Base-by-base conservation (phyloP, 495 filamentous ascomycete genomes). In the Neurospora discreta region DNA sequence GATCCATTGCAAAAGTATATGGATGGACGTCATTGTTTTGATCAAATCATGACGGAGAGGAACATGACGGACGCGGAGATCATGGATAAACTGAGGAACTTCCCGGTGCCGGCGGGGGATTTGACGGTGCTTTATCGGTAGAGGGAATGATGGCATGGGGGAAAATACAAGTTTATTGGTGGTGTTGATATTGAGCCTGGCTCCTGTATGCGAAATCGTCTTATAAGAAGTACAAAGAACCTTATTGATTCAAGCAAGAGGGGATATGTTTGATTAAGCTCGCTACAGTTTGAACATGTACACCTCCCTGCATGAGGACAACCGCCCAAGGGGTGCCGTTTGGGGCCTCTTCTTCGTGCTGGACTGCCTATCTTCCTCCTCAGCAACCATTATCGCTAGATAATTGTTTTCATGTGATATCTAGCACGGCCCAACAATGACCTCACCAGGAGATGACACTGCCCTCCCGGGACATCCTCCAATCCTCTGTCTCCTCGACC, bases 1-100 rank as follows among this genome's bases (percentile, higher is more conserved):
- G 82, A 82, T 36, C 77, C 78, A 60, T 76, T 97, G 75, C 84
- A 86, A 40, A 86, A 85, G 72, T 96, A 91, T 78, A 81, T 94
- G 18, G 93, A 97, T 80, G 94, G 94, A 0, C 88, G 85, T 76
- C 93, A 95, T 78, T 89, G 87, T 73, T 92, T 97, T 78, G 94
- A 97, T 82, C 90, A 97, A 85, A 95, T 97, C 72, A 95, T 93
- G 76, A 92, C 92, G 18, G 93, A 95, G 84, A 82, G 85, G 78
- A 83, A 86, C 70, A 75, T 89, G 78, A 87, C 84, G 5, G 88
- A 91, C 73, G 79, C 80, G 71, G 85, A 87, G 77, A 85, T 90
- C 69, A 82, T 87, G 82, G 81, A 81, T 30, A 83, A 79, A 74
- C 76, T 86, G 2, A 82, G 82, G 75, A 79, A 77, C 33, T 80